Conservation (phyloP, 139 green algal species). For the Chlorella vulgaris region DNA sequence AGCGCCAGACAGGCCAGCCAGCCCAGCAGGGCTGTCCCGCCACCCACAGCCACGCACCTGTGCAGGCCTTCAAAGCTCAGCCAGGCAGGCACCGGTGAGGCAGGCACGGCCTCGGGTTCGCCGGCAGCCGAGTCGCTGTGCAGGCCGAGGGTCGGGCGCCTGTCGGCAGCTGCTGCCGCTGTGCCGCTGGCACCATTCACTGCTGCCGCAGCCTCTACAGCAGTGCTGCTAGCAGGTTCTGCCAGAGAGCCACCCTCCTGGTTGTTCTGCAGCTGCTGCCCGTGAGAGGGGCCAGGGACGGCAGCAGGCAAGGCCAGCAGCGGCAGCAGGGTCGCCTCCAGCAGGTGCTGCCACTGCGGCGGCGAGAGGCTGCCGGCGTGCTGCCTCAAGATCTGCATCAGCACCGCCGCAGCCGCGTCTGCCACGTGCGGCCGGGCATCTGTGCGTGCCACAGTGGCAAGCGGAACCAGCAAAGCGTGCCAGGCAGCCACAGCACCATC, state of each 20-base stretch:
- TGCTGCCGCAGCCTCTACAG: no score
- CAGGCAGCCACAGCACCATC: conserved; percentile 95
- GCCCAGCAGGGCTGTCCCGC: no score
- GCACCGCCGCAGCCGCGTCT: conserved; percentile 69
- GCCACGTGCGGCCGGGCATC: conserved; percentile 88
- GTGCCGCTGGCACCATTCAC: not conserved
- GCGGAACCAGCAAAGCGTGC: conserved; percentile 93
- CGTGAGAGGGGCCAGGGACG: no score
- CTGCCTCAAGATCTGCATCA: conserved; percentile 92
- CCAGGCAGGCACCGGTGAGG: not conserved
- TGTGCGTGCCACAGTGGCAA: conserved; percentile 92
- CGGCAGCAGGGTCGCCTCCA: conserved; percentile 90
- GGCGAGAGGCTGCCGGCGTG: conserved; percentile 89
- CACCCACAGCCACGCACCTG: no score
- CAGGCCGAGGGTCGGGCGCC: not conserved
- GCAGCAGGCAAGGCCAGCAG: conserved; percentile 59
- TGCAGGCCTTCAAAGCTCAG: conserved; percentile 35
- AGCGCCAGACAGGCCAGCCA: no score
- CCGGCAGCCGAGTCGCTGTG: not conserved
- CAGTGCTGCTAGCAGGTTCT: no score
- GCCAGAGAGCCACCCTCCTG: no score
- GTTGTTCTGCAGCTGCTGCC: no score
- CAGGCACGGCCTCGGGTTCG: not conserved
- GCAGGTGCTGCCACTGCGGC: conserved; percentile 90
- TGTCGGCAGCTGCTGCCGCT: no score